Percentiles rank a stretch among this genome's conserved stretches.
phyloP scores from a whole-genome alignment of 148 eudicot genomes.

The Chenopodium album region DNA sequence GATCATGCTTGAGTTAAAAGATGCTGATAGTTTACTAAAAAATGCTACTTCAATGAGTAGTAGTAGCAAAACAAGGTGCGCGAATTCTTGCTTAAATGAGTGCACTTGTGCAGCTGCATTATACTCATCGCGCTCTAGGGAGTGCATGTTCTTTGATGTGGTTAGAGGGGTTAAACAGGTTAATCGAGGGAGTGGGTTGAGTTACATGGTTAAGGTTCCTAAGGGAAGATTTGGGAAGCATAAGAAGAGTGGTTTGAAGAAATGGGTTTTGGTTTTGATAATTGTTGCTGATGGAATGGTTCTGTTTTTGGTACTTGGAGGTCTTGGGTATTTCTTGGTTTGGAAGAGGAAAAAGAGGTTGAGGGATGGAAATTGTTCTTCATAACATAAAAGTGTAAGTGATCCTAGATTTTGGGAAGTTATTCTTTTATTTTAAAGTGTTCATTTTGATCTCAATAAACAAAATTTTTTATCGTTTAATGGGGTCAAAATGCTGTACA shows the following conservation, averaged over 20 bases:
- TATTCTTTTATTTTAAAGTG: neutral
- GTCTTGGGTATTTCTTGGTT: conserved; percentile 55
- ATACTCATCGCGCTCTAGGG: conserved; percentile 26
- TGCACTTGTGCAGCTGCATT: conserved; percentile 70
- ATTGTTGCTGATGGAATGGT: conserved; percentile 68
- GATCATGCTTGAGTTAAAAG: conserved; percentile 58
- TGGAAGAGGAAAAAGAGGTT: conserved; percentile 56
- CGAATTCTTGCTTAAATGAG: conserved; percentile 46
- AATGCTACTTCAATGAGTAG: conserved; percentile 7
- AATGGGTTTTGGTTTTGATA: conserved; percentile 68
- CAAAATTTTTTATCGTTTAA: neutral
- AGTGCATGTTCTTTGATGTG: conserved; percentile 55
- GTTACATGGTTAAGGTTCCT: conserved; percentile 69
- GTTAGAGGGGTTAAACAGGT: conserved; percentile 66
- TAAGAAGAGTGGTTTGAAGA: conserved; percentile 46
- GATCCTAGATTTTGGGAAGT: neutral
- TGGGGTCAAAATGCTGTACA: neutral
- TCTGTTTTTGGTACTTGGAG: conserved; percentile 54
- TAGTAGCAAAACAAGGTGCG: conserved; percentile 1
- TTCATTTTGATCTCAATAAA: neutral
- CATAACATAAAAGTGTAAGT: neutral
- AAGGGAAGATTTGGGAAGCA: conserved; percentile 36
- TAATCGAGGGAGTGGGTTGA: conserved; percentile 29
- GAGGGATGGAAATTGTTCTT: conserved; percentile 22
- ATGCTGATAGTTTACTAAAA: conserved; percentile 44